Evolutionary conservation across 2,329 filamentous ascomycete species (phyloP), one percentile per base, ranked within the genome.

Genomic region (Exutisphaerella laricina): DNA sequence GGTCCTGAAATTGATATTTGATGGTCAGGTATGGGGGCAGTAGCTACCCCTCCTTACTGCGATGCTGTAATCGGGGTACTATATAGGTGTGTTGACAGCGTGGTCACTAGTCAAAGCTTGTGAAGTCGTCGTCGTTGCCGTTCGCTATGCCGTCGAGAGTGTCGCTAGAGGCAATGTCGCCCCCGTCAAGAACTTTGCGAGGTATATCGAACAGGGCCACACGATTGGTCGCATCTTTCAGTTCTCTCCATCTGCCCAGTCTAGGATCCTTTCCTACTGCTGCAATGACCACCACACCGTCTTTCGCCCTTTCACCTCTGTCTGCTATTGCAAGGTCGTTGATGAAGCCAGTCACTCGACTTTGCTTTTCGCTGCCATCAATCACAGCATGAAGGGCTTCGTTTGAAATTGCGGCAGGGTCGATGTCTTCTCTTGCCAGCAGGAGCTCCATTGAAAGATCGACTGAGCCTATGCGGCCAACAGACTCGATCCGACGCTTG

Each of bases 301-400:
- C 69, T 54, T 78, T 80, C 22, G 84, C 85, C 46, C 82, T 73
- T 13, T 88, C 83, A 3, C 88, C 88, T 13, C 86, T 76, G 64
- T 97, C 92, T 55, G 92, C 88, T 10, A 95, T 76, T 1, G 85
- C 79, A 46, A 98, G 82, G 55, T 86, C 88, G 60, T 97, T 98
- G 54, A 98, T 74, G 5, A 97, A 74, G 30, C 92, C 92, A 56
- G 77, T 78, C 41, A 88, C 73, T 6, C 41, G 16, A 17, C 47
- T 46, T 8, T 49, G 39, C 32, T 48, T 49, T 8, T 51, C 43
- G 17, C 43, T 46, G 1, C 46, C 54, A 6, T 50, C 50, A 5
- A 48, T 43, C 35, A 56, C 48, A 13, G 48, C 49, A 30, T 54
- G 42, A 9, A 54, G 28, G 12, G 45, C 52, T 13, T 46, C 49